These are phyloP conservation scores for Phragmites australis DNA, from an alignment of 176 grass and related monocot genomes.

Conservation along the genomic window DNA sequence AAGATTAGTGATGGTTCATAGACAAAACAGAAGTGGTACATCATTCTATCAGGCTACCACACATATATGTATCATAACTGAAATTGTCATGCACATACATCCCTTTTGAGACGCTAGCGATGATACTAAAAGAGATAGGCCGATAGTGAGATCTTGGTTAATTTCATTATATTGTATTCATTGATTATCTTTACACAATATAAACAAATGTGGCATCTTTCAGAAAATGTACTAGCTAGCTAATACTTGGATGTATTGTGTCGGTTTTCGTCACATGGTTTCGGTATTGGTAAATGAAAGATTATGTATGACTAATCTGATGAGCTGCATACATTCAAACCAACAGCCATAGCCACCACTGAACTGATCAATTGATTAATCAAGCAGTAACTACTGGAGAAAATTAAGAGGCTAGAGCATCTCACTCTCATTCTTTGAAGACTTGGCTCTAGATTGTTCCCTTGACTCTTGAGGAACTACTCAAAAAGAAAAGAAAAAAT, in stretches of 20 bases:
- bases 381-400: conserved; percentile 29
- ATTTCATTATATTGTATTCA: background rate
- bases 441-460: conserved; percentile 32
- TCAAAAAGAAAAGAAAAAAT: background rate
- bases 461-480: conserved; percentile 30
- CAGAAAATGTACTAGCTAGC: conserved; percentile 29
- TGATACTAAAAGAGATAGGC: background rate
- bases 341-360: conserved; percentile 43
- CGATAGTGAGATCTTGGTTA: conserved; percentile 26
- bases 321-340: conserved; percentile 35
- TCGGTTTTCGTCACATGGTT: conserved; percentile 39
- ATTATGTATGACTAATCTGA: conserved; percentile 46
- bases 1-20: conserved; percentile 28
- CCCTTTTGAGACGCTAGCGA: conserved; percentile 32
- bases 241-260: conserved; percentile 45
- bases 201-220: conserved; percentile 10
- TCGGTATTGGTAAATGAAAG: conserved; percentile 35
- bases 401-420: conserved; percentile 38
- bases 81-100: conserved; percentile 31
- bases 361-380: conserved; percentile 25
- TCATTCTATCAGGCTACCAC: conserved; percentile 36
- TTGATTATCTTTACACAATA: background rate
- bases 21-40: conserved; percentile 35
- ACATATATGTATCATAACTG: conserved; percentile 31
- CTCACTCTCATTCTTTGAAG: conserved; percentile 34